Evolutionary conservation across 2,329 filamentous ascomycete species (phyloP).

Genomic region (Thelonectria blattea): DNA sequence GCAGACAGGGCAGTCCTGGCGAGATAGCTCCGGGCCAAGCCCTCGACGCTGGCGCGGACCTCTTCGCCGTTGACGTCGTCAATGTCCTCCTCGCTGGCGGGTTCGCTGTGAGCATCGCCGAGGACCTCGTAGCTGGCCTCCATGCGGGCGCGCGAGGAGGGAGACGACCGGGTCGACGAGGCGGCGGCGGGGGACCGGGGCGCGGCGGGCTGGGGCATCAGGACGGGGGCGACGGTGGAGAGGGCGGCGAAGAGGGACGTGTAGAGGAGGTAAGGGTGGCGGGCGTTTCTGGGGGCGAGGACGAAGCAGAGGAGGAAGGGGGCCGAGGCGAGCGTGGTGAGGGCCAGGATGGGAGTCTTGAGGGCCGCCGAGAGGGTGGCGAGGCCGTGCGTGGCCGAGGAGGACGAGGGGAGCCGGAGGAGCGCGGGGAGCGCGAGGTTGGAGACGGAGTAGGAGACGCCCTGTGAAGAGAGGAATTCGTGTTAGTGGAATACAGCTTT

Average conservation of each 20-base stretch:
- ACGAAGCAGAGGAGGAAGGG: conserved; percentile 80
- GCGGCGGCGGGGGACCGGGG: conserved; percentile 38
- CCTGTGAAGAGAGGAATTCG: conserved; percentile 57
- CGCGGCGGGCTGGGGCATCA: conserved; percentile 49
- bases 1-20: conserved; percentile 61
- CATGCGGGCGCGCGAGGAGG: conserved; percentile 54
- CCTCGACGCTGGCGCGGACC: conserved; percentile 62
- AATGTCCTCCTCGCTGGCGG: conserved; percentile 57
- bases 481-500: conserved; percentile 25
- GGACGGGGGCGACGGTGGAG: conserved; percentile 59
- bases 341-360: conserved; percentile 67
- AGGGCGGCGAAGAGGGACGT: conserved; percentile 72
- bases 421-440: conserved; percentile 80
- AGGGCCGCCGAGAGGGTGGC: conserved; percentile 68
- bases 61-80: conserved; percentile 67
- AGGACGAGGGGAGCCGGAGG: conserved; percentile 78
- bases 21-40: conserved; percentile 59
- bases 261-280: conserved; percentile 92
- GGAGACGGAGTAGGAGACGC: conserved; percentile 84
- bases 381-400: conserved; percentile 73
- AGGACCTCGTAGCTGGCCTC: conserved; percentile 77
- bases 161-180: conserved; percentile 28
- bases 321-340: conserved; percentile 71
- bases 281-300: conserved; percentile 74
- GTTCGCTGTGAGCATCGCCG: conserved; percentile 58